Conservation (phyloP, 306 rosid genomes). For the Pachyrhizus erosus region DNA sequence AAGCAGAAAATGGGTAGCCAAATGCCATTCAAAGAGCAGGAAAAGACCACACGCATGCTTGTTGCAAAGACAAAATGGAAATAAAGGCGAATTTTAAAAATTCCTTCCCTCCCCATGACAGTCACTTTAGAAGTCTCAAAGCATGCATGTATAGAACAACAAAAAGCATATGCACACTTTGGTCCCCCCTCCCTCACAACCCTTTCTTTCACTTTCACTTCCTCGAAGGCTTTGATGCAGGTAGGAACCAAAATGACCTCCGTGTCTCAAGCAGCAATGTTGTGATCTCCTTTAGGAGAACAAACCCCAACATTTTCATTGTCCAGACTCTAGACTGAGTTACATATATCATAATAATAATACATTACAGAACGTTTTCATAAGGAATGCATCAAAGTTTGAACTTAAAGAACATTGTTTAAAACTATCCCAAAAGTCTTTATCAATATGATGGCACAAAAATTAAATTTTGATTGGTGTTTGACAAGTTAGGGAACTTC, state of each 20-base stretch:
- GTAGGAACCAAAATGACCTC: conserved; percentile 29
- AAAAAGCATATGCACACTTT: conserved; percentile 42
- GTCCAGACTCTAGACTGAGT: not conserved
- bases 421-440: not conserved
- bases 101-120: conserved; percentile 44
- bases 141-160: conserved; percentile 37
- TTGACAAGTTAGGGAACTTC: conserved; percentile 30
- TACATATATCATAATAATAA: conserved; percentile 4
- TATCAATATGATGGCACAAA: not conserved
- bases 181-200: conserved; percentile 39
- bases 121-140: conserved; percentile 32
- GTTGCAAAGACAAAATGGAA: conserved; percentile 41
- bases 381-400: conserved; percentile 23
- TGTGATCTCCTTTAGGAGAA: conserved; percentile 40
- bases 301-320: conserved; percentile 37
- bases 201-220: conserved; percentile 3
- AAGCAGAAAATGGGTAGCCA: conserved; percentile 32
- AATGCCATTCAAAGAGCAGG: conserved; percentile 38
- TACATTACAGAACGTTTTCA: conserved; percentile 4
- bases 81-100: conserved; percentile 34
- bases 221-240: conserved; percentile 33
- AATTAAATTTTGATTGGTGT: conserved; percentile 1
- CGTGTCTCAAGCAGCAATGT: conserved; percentile 35
- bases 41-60: conserved; percentile 46
- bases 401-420: not conserved